Evolutionary conservation across 345 rosid species (phyloP), one percentile per base, ranked within the genome.

Genomic region (Dipteronia sinensis): DNA sequence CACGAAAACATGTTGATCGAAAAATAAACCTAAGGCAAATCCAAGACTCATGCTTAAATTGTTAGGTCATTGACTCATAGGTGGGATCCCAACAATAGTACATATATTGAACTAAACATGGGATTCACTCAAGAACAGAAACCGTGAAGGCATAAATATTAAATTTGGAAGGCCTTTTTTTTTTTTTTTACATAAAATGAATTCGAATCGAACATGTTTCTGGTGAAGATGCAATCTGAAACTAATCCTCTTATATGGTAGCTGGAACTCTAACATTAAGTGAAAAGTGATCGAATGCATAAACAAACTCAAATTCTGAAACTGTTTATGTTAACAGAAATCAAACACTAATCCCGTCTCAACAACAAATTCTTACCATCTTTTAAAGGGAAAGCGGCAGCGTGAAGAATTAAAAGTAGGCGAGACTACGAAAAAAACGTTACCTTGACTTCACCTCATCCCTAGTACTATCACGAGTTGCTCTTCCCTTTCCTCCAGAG

Each of bases 401-500:
- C 16, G 40, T 1, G 19, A 20, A 38, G n/a, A 53, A 10, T 49
- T n/a, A 75, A 34, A 27, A 6, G 46, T 15, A 2, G 22, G 49
- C 3, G 53, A 19, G 64, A 77, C 22, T n/a, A 69, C 0, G 19
- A 74, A 44, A 20, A 74, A 44, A n/a, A 20, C 58, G 53, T 79
- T 79, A 89, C 91, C 89, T 82, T 27, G 88, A 51, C 17, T 82
- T 74, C 44, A 56, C 84, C 75, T 80, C 80, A 38, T n/a, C 38
- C 51, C n/a, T 31, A 58, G 78, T 44, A 20, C 29, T 74, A 12
- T 44, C 70, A 69, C 85, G 42, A 47, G 82, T 59, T 51, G 31
- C 17, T 51, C 62, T 65, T 59, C 83, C 76, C 6, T 75, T 84
- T 65, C 91, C 74, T 65, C 99, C 97, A 69, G 72, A 92, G 56